These are phyloP conservation scores for Erythrophleum fordii DNA, from an alignment of 306 rosid species.

Conservation along the genomic window DNA sequence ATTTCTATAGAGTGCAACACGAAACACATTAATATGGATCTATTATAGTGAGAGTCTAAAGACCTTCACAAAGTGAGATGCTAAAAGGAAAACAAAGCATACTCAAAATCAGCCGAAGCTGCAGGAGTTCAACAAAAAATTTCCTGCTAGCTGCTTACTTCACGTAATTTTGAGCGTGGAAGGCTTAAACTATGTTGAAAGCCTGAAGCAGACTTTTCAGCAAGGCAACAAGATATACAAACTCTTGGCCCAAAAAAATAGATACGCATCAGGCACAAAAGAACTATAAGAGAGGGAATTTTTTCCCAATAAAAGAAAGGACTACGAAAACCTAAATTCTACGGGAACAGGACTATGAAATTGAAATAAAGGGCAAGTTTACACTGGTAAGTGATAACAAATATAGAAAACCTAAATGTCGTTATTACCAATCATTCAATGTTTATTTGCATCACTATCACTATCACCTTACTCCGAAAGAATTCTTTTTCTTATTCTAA, in stretches of 20 bases:
- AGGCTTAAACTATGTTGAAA: not conserved
- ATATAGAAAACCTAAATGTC: not conserved
- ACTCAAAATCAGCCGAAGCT: not conserved
- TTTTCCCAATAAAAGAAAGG: not conserved
- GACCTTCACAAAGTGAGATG: conserved; percentile 1
- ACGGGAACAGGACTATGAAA: not conserved
- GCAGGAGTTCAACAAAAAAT: not conserved
- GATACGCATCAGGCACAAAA: not conserved
- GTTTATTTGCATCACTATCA: not conserved
- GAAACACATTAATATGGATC: not conserved
- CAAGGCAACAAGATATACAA: not conserved
- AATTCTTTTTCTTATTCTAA: not conserved
- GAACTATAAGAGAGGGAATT: not conserved
- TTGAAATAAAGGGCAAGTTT: not conserved
- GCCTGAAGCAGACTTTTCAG: not conserved
- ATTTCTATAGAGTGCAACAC: not conserved
- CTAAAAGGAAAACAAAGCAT: not conserved
- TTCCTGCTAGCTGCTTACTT: not conserved
- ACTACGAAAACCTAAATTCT: not conserved
- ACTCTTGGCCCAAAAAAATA: not conserved
- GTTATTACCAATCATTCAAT: not conserved
- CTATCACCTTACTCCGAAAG: not conserved
- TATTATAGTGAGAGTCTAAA: not conserved
- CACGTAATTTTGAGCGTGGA: not conserved
- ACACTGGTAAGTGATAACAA: not conserved